These are phyloP conservation scores for Themeda triandra DNA, from an alignment of 176 grass and related monocot genomes.

Conservation along the genomic window DNA sequence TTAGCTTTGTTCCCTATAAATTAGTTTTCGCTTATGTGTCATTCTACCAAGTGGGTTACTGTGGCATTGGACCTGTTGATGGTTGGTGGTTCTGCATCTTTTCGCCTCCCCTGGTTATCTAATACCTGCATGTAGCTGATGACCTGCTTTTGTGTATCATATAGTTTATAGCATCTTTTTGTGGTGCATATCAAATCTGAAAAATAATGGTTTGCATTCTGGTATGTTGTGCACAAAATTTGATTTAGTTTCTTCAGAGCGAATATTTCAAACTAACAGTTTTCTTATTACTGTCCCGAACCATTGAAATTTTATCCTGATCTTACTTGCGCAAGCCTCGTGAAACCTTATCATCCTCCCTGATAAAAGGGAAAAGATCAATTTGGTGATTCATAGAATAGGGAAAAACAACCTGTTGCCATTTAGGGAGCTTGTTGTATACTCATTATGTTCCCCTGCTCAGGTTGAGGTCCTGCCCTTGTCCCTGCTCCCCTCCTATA, in stretches of 20 bases:
- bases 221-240: background rate
- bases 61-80: background rate
- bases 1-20: background rate
- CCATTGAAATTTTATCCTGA: background rate
- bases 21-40: background rate
- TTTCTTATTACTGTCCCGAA: background rate
- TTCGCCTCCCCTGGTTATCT: background rate
- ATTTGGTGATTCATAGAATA: background rate
- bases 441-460: background rate
- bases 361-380: background rate
- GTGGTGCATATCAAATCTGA: background rate
- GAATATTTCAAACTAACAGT: background rate
- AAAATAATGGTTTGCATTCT: background rate
- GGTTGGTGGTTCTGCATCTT: background rate
- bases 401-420: background rate
- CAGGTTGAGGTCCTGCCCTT: background rate
- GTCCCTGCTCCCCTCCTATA: background rate
- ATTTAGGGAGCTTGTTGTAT: background rate
- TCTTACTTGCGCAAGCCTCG: background rate
- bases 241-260: background rate
- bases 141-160: background rate
- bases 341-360: background rate
- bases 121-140: background rate
- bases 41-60: background rate
- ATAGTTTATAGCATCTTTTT: no score